These are phyloP conservation scores for Turritis glabra DNA, from an alignment of 345 rosid genomes.

Conservation along the genomic window DNA sequence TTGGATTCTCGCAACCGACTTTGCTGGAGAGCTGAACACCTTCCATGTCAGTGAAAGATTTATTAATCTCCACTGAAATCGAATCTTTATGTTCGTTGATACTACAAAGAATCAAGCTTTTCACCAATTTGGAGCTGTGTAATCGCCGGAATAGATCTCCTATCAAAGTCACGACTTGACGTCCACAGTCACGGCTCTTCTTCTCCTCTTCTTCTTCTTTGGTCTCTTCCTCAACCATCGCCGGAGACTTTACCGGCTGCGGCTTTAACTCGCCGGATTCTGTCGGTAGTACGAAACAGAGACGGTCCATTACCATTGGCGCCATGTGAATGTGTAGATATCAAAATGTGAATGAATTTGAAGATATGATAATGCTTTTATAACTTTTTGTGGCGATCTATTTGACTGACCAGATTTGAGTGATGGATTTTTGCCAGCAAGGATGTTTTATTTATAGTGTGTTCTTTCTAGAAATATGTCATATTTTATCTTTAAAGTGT, in stretches of 20 bases:
- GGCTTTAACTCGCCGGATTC: slow-evolving; percentile 52
- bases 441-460: slow-evolving; percentile 20
- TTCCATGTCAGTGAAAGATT: slow-evolving; percentile 65
- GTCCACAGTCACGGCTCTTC: slow-evolving; percentile 51
- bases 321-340: slow-evolving; percentile 26
- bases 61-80: slow-evolving; percentile 19
- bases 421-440: slow-evolving; percentile 35
- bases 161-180: slow-evolving; percentile 44
- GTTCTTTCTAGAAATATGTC: slow-evolving; percentile 21
- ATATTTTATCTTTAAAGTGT: background rate
- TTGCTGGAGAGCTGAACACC: slow-evolving; percentile 79
- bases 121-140: slow-evolving; percentile 49
- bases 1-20: slow-evolving; percentile 74
- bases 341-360: slow-evolving; percentile 27
- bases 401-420: slow-evolving; percentile 36
- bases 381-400: slow-evolving; percentile 16
- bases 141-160: slow-evolving; percentile 45
- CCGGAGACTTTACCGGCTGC: slow-evolving; percentile 17
- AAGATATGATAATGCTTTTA: slow-evolving; percentile 16
- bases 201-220: slow-evolving; percentile 20
- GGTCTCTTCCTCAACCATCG: slow-evolving; percentile 5
- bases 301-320: slow-evolving; percentile 48
- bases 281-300: slow-evolving; percentile 64
- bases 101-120: slow-evolving; percentile 39
- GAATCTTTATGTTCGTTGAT: slow-evolving; percentile 22